phyloP scores from a whole-genome alignment of 129 eudicot genomes.

The Cynara cardunculus region DNA sequence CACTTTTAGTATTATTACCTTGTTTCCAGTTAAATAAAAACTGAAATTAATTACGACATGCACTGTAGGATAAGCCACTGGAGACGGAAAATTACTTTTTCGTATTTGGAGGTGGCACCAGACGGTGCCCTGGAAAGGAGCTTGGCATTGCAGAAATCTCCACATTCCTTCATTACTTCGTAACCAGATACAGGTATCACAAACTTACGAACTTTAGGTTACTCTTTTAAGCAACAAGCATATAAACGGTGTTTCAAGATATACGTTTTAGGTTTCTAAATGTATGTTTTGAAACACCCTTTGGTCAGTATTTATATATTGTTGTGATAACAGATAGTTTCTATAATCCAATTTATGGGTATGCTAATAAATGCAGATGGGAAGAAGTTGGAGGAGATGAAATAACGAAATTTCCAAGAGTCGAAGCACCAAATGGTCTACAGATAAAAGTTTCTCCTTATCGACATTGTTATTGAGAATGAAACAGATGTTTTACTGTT shows the following conservation, averaged over 20 bases:
- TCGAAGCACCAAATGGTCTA: constrained; percentile 90
- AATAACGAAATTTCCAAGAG: constrained; percentile 89
- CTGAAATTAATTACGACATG: not conserved
- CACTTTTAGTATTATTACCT: not conserved
- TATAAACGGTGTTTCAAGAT: not conserved
- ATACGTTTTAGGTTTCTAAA: not conserved
- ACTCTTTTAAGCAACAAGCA: not conserved
- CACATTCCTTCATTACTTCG: constrained; percentile 60
- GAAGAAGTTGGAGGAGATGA: constrained; percentile 86
- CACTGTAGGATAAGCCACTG: constrained; percentile 46
- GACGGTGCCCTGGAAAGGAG: constrained; percentile 71
- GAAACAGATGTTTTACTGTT: not conserved
- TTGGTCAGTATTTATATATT: not conserved
- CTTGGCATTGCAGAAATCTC: constrained; percentile 43
- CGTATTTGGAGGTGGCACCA: constrained; percentile 56
- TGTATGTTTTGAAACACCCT: not conserved
- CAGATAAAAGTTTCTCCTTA: not conserved
- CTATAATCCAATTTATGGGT: not conserved
- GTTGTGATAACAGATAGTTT: not conserved
- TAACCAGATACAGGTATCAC: constrained; percentile 55
- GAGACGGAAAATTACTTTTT: constrained; percentile 45
- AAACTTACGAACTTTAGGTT: not conserved
- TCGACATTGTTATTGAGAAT: not conserved
- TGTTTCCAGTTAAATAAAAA: not conserved
- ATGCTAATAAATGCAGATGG: constrained; percentile 51